A percentile compares a stretch with the other conserved stretches of the same genome.
phyloP scores from a whole-genome alignment of 148 eudicot genomes.

The Hydrangea macrophylla region DNA sequence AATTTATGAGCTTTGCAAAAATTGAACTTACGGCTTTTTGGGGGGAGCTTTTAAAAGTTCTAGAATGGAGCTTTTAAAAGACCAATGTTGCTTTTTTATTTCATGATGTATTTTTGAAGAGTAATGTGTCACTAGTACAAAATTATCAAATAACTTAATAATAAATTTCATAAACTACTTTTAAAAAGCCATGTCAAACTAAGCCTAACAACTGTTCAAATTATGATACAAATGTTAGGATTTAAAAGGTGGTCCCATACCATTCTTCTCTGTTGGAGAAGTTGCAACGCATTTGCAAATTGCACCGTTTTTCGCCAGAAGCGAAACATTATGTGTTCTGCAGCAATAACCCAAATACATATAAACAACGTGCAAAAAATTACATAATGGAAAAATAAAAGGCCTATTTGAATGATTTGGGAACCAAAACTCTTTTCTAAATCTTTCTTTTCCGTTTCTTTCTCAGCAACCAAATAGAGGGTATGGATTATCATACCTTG shows the following conservation, averaged over 20 bases:
- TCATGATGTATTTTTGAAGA: too few relatives aligned
- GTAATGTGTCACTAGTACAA: too few relatives aligned
- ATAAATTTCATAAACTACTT: too few relatives aligned
- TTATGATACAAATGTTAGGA: neutral
- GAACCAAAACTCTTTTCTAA: neutral
- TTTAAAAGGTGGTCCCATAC: conserved; percentile 13
- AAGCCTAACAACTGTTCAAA: neutral
- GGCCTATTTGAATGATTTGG: too few relatives aligned
- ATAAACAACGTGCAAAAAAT: neutral
- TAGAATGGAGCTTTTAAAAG: too few relatives aligned
- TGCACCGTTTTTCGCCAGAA: conserved; percentile 13
- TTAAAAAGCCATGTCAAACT: too few relatives aligned
- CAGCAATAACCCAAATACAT: neutral
- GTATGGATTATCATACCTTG: conserved; percentile 13
- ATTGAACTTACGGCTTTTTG: too few relatives aligned
- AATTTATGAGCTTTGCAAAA: too few relatives aligned
- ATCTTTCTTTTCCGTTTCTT: neutral
- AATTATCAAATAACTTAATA: too few relatives aligned
- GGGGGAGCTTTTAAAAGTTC: too few relatives aligned
- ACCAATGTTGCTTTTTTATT: too few relatives aligned
- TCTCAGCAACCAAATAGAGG: neutral
- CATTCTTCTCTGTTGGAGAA: conserved; percentile 29
- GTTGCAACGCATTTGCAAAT: conserved; percentile 31
- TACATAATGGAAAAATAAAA: neutral
- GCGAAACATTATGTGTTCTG: conserved; percentile 25